Evolutionary conservation across 2,329 filamentous ascomycete species (phyloP).

Genomic region (Chrysosporium keratinophilum): DNA sequence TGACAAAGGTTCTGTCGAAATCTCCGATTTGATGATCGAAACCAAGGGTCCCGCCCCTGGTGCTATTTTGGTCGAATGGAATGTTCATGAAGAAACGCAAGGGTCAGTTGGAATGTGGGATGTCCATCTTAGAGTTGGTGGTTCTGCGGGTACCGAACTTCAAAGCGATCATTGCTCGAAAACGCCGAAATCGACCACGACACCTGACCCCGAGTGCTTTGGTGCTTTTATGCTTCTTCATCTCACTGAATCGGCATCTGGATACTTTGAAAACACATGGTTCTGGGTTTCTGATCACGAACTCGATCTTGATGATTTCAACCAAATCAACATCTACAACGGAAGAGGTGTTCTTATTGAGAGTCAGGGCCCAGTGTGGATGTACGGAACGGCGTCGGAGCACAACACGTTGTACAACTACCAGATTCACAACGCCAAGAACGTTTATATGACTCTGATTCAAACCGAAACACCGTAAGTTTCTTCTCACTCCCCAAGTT

Average conservation of each 20-base stretch:
- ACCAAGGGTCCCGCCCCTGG: conserved; percentile 75
- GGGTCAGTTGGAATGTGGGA: conserved; percentile 82
- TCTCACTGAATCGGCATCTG: conserved; percentile 46
- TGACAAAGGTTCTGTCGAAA: conserved; percentile 71
- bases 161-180: conserved; percentile 72
- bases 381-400: conserved; percentile 62
- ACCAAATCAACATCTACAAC: conserved; percentile 66
- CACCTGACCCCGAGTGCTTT: conserved; percentile 56
- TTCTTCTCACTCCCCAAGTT: not conserved
- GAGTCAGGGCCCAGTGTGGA: conserved; percentile 55
- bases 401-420: conserved; percentile 64
- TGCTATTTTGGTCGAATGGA: conserved; percentile 87
- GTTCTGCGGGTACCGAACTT: conserved; percentile 70
- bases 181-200: conserved; percentile 54
- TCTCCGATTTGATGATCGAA: conserved; percentile 76
- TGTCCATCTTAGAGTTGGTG: conserved; percentile 87
- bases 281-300: conserved; percentile 88
- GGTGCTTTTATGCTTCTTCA: conserved; percentile 59
- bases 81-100: conserved; percentile 54
- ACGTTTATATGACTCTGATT: conserved; percentile 72
- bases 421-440: conserved; percentile 64
- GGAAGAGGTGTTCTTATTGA: conserved; percentile 76
- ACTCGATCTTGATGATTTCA: conserved; percentile 61
- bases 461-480: conserved; percentile 81
- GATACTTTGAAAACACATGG: conserved; percentile 83